Evolutionary conservation across 306 rosid species (phyloP).

Genomic region (Arachis hypogaea): DNA sequence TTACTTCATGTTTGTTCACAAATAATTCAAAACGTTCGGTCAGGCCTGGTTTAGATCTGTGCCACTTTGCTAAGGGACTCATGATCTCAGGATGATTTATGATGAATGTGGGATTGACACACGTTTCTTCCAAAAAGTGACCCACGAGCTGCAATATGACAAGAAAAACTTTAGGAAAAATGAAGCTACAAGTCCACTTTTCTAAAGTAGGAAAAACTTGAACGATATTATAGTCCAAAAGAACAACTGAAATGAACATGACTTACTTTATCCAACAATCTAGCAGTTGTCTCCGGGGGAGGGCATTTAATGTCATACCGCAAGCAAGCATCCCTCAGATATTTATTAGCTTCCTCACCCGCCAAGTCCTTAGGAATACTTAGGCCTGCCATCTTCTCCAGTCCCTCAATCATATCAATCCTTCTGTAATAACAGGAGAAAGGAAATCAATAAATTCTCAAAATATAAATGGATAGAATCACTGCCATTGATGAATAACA

Average conservation of each 20-base stretch:
- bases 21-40: slow-evolving; percentile 95
- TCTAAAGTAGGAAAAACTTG: background rate
- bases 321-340: slow-evolving; percentile 71
- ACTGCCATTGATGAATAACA: background rate
- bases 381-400: slow-evolving; percentile 78
- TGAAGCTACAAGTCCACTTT: background rate
- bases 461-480: slow-evolving; percentile 9
- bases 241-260: background rate
- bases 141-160: slow-evolving; percentile 84
- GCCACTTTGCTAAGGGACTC: slow-evolving; percentile 99
- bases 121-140: slow-evolving; percentile 84
- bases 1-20: slow-evolving; percentile 84
- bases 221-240: background rate
- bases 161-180: background rate
- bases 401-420: slow-evolving; percentile 88
- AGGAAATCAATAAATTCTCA: slow-evolving; percentile 23
- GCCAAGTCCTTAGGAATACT: slow-evolving; percentile 80
- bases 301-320: slow-evolving; percentile 78
- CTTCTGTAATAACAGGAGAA: slow-evolving; percentile 57
- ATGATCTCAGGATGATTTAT: slow-evolving; percentile 89
- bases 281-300: slow-evolving; percentile 87
- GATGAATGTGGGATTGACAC: slow-evolving; percentile 84
- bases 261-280: slow-evolving; percentile 84
- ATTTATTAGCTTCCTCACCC: slow-evolving; percentile 76
- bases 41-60: slow-evolving; percentile 75